Base-by-base conservation (phyloP, 2,329 filamentous ascomycete genomes). In the Huntiella savannae region DNA sequence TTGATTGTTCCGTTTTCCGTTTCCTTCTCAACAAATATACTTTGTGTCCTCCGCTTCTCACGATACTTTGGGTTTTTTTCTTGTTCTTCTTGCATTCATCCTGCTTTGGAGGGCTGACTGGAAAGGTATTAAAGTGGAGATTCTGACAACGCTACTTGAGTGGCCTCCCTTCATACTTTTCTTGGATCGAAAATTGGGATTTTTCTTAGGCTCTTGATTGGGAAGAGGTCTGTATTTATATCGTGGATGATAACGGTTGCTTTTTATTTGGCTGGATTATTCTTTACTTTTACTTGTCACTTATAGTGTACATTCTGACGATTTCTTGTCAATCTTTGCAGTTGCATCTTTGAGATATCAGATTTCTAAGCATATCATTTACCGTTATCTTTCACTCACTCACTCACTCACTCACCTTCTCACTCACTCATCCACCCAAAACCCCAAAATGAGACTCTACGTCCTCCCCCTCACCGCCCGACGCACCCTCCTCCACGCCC, bases 391-490 rank as follows among this genome's bases (percentile, higher is more conserved):
- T 33, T 15, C 17, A 32, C 15, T 39, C 12, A 12, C 11, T 41
- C 28, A 22, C 4, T 17, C 16, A 17, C 3, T 17, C 16, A 17
- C 4, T 17, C 17, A 17, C 4, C 4, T 4, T 1, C 17, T 17
- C 17, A 17, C 17, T 28, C 33, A 11, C 11, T 22, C 42, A 15
- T 10, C 17, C 5, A 19, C 13, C 13, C 15, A 16, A 40, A 17
- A 22, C 51, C 52, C 52, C 56, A 63, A 59, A 51, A 96, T 98
- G 91, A 83, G 86, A 60, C 73, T 98, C 62, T 94, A 86, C 64
- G 77, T 98, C 53, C 74, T 98, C 48, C 91, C 91, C 52, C 80
- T 98, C 56, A 93, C 88, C 50, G 93, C 86, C 53, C 77, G 82
- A 58, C 81, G 87, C 57, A 87, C 85, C 44, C 75, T 98, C 52